Conservation (phyloP, 495 filamentous ascomycete species). For the Lichina pygmaea region DNA sequence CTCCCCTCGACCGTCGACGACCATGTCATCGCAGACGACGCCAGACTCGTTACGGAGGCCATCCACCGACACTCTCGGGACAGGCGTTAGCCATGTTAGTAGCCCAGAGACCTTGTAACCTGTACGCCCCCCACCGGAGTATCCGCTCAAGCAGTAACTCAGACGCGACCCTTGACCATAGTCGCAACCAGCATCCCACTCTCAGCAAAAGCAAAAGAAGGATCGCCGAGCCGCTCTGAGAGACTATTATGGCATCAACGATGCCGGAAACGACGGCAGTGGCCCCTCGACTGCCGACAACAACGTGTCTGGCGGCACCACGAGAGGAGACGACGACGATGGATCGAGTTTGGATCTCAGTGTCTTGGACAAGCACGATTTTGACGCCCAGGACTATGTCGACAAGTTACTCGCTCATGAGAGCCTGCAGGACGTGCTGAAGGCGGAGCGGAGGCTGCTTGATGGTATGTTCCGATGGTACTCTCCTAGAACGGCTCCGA, state of each 20-base stretch:
- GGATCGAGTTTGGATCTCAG: constrained; percentile 2
- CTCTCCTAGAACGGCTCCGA: no score
- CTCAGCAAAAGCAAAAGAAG: constrained; percentile 15
- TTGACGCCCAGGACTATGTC: constrained; percentile 31
- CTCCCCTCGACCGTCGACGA: constrained; percentile 1
- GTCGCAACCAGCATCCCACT: constrained; percentile 20
- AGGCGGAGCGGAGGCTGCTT: constrained; percentile 33
- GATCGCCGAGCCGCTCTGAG: constrained; percentile 63
- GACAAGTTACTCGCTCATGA: constrained; percentile 33
- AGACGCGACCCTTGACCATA: neutral
- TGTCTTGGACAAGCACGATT: constrained; percentile 26
- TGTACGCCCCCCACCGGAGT: neutral
- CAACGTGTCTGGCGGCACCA: constrained; percentile 9
- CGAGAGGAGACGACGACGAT: constrained; percentile 11
- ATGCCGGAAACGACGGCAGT: constrained; percentile 7
- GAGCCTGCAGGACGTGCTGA: constrained; percentile 35
- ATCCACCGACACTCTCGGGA: constrained; percentile 32
- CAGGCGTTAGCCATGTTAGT: constrained; percentile 1
- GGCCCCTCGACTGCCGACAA: constrained; percentile 1
- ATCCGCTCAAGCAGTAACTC: neutral
- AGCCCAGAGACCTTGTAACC: no score
- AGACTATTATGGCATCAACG: constrained; percentile 67
- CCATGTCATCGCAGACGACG: constrained; percentile 16
- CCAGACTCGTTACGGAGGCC: constrained; percentile 48
- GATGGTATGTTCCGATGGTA: constrained; percentile 10